A percentile compares a stretch with the other conserved stretches of the same genome.
phyloP scores from a whole-genome alignment of 129 eudicot species.

The Scalesia atractyloides region DNA sequence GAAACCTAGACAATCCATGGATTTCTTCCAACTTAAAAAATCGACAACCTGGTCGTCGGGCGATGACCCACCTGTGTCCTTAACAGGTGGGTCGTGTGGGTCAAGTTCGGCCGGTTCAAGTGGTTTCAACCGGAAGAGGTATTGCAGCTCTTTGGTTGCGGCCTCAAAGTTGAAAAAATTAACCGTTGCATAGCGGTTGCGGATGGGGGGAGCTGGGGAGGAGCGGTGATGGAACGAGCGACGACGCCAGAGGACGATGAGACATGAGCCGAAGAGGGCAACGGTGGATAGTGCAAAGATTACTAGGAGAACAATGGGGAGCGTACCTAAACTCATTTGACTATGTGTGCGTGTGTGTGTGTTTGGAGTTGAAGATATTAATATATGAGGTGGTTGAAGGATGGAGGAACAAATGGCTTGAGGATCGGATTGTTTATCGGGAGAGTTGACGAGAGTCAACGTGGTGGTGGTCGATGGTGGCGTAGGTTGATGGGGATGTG shows the following conservation, averaged over 20 bases:
- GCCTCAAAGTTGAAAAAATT: neutral
- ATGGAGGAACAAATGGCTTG: neutral
- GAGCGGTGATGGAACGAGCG: conserved; percentile 39
- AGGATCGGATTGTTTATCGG: too few species aligned
- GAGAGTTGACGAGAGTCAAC: too few species aligned
- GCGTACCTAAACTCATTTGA: conserved; percentile 42
- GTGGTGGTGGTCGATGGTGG: too few species aligned
- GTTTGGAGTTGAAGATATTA: conserved; percentile 1
- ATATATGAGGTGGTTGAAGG: conserved; percentile 13
- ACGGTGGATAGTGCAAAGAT: conserved; percentile 43
- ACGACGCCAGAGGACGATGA: conserved; percentile 62
- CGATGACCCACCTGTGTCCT: neutral
- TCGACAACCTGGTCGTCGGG: conserved; percentile 45
- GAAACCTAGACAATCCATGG: conserved; percentile 26
- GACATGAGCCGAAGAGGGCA: conserved; percentile 42
- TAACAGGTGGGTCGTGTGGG: conserved; percentile 1
- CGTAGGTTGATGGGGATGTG: too few species aligned
- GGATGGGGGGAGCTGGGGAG: conserved; percentile 25
- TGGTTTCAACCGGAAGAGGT: conserved; percentile 49
- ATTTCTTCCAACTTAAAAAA: conserved; percentile 44
- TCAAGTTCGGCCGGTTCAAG: conserved; percentile 28
- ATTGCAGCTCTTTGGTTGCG: conserved; percentile 48
- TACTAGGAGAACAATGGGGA: conserved; percentile 46
- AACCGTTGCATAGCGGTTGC: neutral
- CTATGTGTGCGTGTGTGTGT: neutral